These are phyloP conservation scores for Orobanche coerulescens DNA, from an alignment of 257 asterid genomes.

Conservation along the genomic window DNA sequence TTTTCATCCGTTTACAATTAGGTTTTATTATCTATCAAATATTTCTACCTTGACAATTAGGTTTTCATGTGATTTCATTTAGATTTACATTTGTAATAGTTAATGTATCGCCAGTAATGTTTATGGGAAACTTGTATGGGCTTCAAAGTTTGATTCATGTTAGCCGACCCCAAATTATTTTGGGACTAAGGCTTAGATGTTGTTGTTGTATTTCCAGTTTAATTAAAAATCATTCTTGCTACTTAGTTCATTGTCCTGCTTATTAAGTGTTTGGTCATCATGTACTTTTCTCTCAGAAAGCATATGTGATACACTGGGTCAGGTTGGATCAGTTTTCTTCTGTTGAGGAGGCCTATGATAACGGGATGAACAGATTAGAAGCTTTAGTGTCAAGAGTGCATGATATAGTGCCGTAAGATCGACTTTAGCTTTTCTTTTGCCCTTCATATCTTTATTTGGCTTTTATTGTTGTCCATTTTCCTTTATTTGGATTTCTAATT, in stretches of 20 bases:
- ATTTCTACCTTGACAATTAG: not conserved
- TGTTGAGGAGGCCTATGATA: slow-evolving; percentile 69
- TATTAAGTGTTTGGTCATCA: slow-evolving; percentile 11
- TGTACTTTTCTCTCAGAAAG: slow-evolving; percentile 53
- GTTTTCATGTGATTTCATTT: not conserved
- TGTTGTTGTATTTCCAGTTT: too few species aligned
- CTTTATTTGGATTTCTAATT: slow-evolving; percentile 25
- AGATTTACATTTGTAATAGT: not conserved
- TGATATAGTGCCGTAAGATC: slow-evolving; percentile 64
- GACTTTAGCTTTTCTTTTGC: slow-evolving; percentile 1
- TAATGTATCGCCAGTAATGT: slow-evolving; percentile 4
- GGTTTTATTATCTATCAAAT: not conserved
- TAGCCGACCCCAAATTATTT: too few species aligned
- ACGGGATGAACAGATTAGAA: slow-evolving; percentile 67
- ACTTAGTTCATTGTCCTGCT: slow-evolving; percentile 3
- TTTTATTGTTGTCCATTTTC: slow-evolving; percentile 9
- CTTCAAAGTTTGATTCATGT: not conserved
- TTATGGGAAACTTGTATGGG: not conserved
- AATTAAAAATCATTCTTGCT: slow-evolving; percentile 1
- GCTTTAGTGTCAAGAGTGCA: slow-evolving; percentile 77
- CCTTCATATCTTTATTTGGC: not conserved
- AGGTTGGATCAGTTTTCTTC: slow-evolving; percentile 69
- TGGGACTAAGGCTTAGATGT: too few species aligned
- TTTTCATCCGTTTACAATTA: not conserved
- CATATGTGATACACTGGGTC: slow-evolving; percentile 93